Evolutionary conservation across 2,329 filamentous ascomycete species (phyloP).

Genomic region (Sphaerulina populicola): DNA sequence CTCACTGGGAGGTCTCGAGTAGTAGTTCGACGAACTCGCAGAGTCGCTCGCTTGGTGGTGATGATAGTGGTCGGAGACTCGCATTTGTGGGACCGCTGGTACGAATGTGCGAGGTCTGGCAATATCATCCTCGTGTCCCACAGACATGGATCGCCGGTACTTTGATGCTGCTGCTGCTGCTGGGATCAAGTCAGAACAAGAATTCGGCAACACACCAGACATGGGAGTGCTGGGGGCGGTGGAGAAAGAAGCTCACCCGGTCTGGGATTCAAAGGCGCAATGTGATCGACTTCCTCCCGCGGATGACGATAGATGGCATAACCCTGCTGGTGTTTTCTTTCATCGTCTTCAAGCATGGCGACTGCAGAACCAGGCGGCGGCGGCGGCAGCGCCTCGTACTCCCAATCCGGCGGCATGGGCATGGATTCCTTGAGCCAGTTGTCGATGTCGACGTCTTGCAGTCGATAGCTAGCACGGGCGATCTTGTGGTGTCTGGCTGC

Average conservation of each 20-base stretch:
- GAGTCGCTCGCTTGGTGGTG: conserved; percentile 2
- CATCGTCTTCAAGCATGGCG: background rate
- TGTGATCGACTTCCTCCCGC: background rate
- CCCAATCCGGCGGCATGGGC: background rate
- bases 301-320: background rate
- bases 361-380: background rate
- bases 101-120: background rate
- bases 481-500: background rate
- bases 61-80: background rate
- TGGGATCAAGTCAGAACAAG: background rate
- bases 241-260: too few species aligned
- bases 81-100: background rate
- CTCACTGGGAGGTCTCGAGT: background rate
- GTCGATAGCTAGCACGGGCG: background rate
- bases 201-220: background rate
- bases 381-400: background rate
- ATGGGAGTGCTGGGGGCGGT: background rate
- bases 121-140: background rate
- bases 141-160: background rate
- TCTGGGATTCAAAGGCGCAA: background rate
- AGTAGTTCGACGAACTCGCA: background rate
- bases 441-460: conserved; percentile 4
- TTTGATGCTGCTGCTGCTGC: background rate
- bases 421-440: conserved; percentile 6
- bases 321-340: background rate